These are phyloP conservation scores for Babesia bovis DNA, from an alignment of 169 alveolate genomes.

Conservation along the genomic window DNA sequence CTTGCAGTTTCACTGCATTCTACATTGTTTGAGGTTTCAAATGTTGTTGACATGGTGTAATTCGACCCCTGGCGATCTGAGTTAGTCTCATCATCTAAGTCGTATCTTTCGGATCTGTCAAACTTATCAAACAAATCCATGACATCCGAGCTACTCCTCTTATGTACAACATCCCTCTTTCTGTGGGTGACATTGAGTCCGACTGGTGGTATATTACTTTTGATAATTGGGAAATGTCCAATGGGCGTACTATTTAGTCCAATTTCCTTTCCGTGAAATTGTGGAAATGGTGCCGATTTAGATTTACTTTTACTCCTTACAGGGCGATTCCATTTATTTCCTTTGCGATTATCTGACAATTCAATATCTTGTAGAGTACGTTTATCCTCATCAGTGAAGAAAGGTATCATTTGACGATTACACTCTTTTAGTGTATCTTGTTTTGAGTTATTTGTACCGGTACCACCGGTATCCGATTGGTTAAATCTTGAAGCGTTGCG, in stretches of 20 bases:
- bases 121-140: background rate
- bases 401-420: conserved; percentile 17
- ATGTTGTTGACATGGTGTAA: background rate
- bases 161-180: background rate
- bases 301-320: background rate
- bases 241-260: conserved; percentile 14
- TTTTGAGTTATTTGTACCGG: background rate
- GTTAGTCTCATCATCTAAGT: background rate
- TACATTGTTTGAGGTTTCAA: background rate
- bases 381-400: conserved; percentile 16
- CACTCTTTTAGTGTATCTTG: too few species aligned
- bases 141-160: background rate
- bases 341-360: background rate
- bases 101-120: background rate
- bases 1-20: background rate
- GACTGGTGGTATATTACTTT: background rate
- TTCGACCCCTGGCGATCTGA: background rate
- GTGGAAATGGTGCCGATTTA: background rate
- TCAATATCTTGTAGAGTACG: background rate
- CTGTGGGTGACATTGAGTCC: background rate
- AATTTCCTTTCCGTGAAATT: background rate
- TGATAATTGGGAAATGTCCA: background rate
- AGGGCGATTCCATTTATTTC: background rate
- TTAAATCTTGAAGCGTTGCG: background rate
- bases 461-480: background rate